Evolutionary conservation across 805 yeast genomes (phyloP).

Genomic region (Sungouiozyma ichnusensis): DNA sequence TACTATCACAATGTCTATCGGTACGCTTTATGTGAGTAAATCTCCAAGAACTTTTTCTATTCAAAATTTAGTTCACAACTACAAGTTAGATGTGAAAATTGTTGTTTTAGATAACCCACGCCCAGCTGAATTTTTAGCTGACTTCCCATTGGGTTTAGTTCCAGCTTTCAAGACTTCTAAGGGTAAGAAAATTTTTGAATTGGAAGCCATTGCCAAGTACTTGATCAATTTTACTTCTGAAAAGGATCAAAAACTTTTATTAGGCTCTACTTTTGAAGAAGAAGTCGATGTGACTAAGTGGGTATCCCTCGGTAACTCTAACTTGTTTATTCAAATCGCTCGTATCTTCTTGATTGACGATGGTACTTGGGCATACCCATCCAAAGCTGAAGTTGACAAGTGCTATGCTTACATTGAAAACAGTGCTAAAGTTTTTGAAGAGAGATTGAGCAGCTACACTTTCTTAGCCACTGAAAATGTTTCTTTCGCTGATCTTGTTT

Average conservation of each 20-base stretch:
- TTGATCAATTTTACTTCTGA: conserved; percentile 22
- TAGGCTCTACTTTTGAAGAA: conserved; percentile 57
- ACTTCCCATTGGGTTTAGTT: conserved; percentile 53
- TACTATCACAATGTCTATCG: conserved; percentile 45
- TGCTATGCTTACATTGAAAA: conserved; percentile 31
- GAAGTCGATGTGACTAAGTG: conserved; percentile 57
- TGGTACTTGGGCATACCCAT: conserved; percentile 57
- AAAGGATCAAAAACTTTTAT: conserved; percentile 31
- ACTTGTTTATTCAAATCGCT: conserved; percentile 40
- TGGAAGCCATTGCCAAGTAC: conserved; percentile 35
- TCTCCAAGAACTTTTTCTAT: conserved; percentile 24
- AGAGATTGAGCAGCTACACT: conserved; percentile 51
- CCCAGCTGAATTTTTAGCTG: conserved; percentile 27
- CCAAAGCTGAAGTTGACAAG: conserved; percentile 59
- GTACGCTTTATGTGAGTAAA: conserved; percentile 43
- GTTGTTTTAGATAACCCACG: conserved; percentile 31
- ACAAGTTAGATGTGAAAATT: conserved; percentile 48
- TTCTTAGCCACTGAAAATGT: conserved; percentile 65
- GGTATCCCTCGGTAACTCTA: conserved; percentile 67
- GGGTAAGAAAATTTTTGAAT: conserved; percentile 64
- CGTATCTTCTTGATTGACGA: conserved; percentile 43
- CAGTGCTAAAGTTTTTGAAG: conserved; percentile 39
- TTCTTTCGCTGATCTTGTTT: conserved; percentile 30
- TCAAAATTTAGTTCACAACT: conserved; percentile 44
- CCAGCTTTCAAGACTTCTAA: conserved; percentile 69